Base-by-base conservation (phyloP, 805 yeast genomes). In the Torulaspora quercuum region DNA sequence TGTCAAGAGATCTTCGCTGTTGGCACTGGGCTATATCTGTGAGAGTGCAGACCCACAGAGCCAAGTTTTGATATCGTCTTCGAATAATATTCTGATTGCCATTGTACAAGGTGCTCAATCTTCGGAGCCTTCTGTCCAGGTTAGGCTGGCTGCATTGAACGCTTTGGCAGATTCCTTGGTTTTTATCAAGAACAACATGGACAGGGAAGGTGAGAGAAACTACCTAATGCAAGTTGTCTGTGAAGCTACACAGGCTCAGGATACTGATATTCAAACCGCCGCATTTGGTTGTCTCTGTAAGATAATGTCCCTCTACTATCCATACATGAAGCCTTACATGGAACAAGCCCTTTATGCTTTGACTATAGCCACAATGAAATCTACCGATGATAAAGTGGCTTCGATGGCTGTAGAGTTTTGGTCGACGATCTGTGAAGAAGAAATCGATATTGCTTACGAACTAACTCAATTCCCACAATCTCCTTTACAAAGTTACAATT, bases 341-440 rank as follows among this genome's bases (percentile, higher is more conserved):
- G 97, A 90, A 65, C 88, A 86, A 68, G 98, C 98, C 2, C 67
- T 92, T 35, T 92, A 83, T 52, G 86, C 87, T 11, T 72, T 92
- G 41, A 89, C 97, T 4, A 88, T 90, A 28, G 66, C 80, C 13
- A 97, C 97, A 28, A 92, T 92, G 96, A 81, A 81, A 63, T 80
- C 87, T 39, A 48, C 53, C 5, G 57, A 66, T 21, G 82, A 86
- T 64, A 76, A 76, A 52, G 97, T 92, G 19, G 82, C 96, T 1
- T 87, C 97, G 58, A 89, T 90, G 97, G 97, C 98, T 19, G 92
- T 92, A 40, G 98, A 92, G 67, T 90, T 92, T 61, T 92, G 98
- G 98, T 80, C 90, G 42, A 87, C 98, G n/a, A 92, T 92, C n/a
- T 89, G 97, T 68, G 98, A 92, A 67, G 96, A 83, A 57, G 98